Evolutionary conservation across 2,329 filamentous ascomycete genomes (phyloP).

Genomic region (Cladorrhinum sp.): DNA sequence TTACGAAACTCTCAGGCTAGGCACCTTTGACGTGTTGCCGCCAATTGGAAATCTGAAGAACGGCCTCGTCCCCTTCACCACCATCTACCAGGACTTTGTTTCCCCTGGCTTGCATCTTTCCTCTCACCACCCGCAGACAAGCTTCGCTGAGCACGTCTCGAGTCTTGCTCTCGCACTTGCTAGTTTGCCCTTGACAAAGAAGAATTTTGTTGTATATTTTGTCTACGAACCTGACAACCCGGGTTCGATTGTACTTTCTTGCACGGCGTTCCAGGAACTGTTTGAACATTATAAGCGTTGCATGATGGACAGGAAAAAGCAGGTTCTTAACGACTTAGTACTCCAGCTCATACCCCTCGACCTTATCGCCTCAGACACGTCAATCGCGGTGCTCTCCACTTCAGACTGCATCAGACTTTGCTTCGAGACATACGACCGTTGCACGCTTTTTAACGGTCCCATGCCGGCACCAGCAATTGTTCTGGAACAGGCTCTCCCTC

Average conservation of each 20-base stretch:
- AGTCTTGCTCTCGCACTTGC: constrained; percentile 47
- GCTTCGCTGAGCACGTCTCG: constrained; percentile 48
- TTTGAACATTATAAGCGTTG: constrained; percentile 61
- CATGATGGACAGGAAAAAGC: constrained; percentile 47
- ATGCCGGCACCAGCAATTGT: constrained; percentile 68
- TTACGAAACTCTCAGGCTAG: constrained; percentile 73
- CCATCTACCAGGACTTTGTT: constrained; percentile 38
- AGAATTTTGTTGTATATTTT: constrained; percentile 73
- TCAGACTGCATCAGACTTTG: constrained; percentile 61
- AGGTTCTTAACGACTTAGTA: constrained; percentile 62
- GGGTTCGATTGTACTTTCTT: constrained; percentile 65
- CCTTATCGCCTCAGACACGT: constrained; percentile 61
- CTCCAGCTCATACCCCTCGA: constrained; percentile 71
- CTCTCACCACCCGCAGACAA: constrained; percentile 41
- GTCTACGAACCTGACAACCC: constrained; percentile 65
- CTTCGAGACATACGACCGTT: constrained; percentile 75
- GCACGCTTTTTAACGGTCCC: constrained; percentile 54
- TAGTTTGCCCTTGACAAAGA: constrained; percentile 41
- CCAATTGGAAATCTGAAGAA: constrained; percentile 43
- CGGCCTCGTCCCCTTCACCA: constrained; percentile 41
- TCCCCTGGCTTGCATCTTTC: constrained; percentile 38
- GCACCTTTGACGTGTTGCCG: constrained; percentile 56
- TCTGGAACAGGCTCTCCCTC: constrained; percentile 67
- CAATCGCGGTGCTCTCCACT: constrained; percentile 60
- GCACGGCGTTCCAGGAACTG: constrained; percentile 69